Evolutionary conservation across 805 yeast species (phyloP).

Genomic region (Yarrowia deformans): DNA sequence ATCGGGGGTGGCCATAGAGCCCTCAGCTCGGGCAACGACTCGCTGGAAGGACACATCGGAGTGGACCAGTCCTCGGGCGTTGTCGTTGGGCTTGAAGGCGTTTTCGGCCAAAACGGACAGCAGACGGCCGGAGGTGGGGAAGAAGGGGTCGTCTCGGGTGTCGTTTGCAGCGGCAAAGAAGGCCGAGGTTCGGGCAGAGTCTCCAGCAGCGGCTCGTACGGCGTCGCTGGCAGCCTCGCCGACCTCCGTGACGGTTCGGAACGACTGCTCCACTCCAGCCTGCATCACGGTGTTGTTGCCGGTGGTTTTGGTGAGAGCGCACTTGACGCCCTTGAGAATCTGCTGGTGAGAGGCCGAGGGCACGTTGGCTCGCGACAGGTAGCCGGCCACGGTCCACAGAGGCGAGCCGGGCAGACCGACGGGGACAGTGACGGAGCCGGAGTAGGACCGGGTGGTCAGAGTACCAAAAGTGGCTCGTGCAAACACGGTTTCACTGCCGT

Average conservation of each 20-base stretch:
- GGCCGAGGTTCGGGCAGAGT: conserved; percentile 33
- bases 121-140: conserved; percentile 28
- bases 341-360: conserved; percentile 38
- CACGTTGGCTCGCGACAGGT: conserved; percentile 33
- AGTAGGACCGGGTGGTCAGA: conserved; percentile 34
- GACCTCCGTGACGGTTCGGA: conserved; percentile 37
- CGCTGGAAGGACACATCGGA: conserved; percentile 35
- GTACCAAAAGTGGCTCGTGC: conserved; percentile 34
- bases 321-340: conserved; percentile 37
- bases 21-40: conserved; percentile 24
- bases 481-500: conserved; percentile 28
- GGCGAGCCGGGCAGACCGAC: conserved; percentile 29
- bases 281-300: conserved; percentile 25
- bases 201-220: conserved; percentile 35
- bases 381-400: conserved; percentile 31
- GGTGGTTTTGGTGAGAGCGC: conserved; percentile 17
- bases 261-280: conserved; percentile 28
- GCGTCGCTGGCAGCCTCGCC: conserved; percentile 34
- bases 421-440: conserved; percentile 23
- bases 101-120: conserved; percentile 21
- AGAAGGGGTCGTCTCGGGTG: conserved; percentile 37
- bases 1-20: conserved; percentile 12
- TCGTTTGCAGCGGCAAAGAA: conserved; percentile 24
- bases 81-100: conserved; percentile 31
- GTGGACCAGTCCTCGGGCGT: conserved; percentile 20